Evolutionary conservation across 495 filamentous ascomycete genomes (phyloP), one percentile per base, ranked within the genome.

Genomic region (Hypomontagnella submonticulosa): DNA sequence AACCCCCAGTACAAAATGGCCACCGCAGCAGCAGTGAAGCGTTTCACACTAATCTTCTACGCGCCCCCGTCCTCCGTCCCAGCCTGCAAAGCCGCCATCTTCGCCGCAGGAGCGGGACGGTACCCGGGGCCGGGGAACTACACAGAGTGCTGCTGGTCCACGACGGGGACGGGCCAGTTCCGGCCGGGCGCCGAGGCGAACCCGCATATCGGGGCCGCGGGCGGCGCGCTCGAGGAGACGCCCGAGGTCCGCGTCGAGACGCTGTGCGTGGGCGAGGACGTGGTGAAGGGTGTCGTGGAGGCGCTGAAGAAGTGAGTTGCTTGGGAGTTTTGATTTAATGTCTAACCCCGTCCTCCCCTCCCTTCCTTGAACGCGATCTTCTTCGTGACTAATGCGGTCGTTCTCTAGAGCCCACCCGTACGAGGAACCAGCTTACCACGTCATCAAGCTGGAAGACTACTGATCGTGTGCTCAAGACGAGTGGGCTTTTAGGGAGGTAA

Each of bases 361-460:
- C 4, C 23, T 57, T 37, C 16, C 37, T 12, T 32, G 36, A 43
- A 43, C 40, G 6, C 16, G 6, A 4, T 13, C 15, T 7, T 3
- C 3, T 43, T 3, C 3, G 2, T 43, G 8, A 11, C 15, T 15
- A 53, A 33, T 18, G 16, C 23, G 15, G 20, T 38, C 40, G 27
- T 18, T 16, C n/a, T 30, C 33, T 42, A 84, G 84, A 66, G 80
- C 84, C 41, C 88, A 91, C 81, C 90, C 89, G 44, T 91, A 91
- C 72, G 89, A 91, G 71, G 87, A 87, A 67, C 81, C 83, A 15
- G 83, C 85, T 8, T 92, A 91, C 80, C 86, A 91, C 63, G 88
- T 91, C 33, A 88, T 87, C 74, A 87, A 83, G 71, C 69, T 90
- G 65, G 87, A 91, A 71, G 79, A 88, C 75, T 83, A 89, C 47